These are phyloP conservation scores for Coniochaeta sp. DNA, from an alignment of 2,329 filamentous ascomycete species.

Conservation along the genomic window DNA sequence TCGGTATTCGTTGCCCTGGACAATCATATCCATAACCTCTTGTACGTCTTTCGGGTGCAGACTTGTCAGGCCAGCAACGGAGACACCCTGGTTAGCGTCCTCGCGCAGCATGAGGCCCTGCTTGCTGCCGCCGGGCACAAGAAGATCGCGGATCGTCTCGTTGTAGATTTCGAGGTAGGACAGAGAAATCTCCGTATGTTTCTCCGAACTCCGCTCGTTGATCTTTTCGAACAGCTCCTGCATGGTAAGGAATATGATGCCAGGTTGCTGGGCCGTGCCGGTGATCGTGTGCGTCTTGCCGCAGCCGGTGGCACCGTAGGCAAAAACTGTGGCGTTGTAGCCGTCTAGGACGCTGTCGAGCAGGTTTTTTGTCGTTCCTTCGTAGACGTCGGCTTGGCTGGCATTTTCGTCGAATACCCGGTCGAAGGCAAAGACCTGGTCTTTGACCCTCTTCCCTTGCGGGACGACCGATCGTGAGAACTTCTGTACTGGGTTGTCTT, in stretches of 20 bases:
- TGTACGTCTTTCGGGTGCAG: slow-evolving; percentile 86
- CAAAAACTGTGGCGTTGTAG: slow-evolving; percentile 98
- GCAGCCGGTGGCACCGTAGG: slow-evolving; percentile 94
- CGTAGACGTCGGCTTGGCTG: slow-evolving; percentile 88
- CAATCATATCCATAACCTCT: slow-evolving; percentile 99
- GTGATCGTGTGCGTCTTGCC: slow-evolving; percentile 98
- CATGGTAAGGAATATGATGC: slow-evolving; percentile 98
- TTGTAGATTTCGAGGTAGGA: slow-evolving; percentile 99
- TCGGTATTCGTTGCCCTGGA: slow-evolving; percentile 86
- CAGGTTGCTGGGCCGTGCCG: slow-evolving; percentile 84
- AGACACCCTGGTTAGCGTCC: slow-evolving; percentile 88
- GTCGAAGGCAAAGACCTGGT: slow-evolving; percentile 96
- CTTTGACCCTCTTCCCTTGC: slow-evolving; percentile 86
- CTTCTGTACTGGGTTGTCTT: slow-evolving; percentile 85
- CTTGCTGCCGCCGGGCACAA: slow-evolving; percentile 77
- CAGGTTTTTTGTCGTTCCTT: slow-evolving; percentile 81
- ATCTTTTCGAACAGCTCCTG: slow-evolving; percentile 98
- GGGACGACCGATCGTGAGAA: slow-evolving; percentile 78
- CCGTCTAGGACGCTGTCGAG: slow-evolving; percentile 93
- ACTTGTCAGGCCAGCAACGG: slow-evolving; percentile 83
- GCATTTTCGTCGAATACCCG: slow-evolving; percentile 94
- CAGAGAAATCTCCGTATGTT: slow-evolving; percentile 81
- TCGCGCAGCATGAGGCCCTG: slow-evolving; percentile 85
- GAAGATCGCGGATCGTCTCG: slow-evolving; percentile 91
- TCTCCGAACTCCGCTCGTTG: slow-evolving; percentile 75